Evolutionary conservation across 1,284 basidiomycete genomes (phyloP).

Genomic region (Moesziomyces globuligerus): DNA sequence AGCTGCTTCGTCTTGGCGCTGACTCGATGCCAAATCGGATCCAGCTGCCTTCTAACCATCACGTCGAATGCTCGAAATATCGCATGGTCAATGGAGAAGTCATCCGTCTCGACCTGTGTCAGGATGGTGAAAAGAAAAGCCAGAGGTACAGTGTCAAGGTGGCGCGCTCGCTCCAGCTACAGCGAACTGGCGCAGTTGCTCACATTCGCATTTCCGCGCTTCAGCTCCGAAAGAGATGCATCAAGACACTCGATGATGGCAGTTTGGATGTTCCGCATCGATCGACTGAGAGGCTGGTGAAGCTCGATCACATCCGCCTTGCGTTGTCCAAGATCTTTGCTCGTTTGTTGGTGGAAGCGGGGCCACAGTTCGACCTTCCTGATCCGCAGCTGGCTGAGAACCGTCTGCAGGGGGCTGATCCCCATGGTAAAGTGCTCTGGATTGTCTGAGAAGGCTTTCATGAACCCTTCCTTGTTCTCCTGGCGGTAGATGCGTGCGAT

Average conservation of each 20-base stretch:
- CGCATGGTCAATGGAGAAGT: conserved; percentile 89
- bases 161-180: too few species aligned
- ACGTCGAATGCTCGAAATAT: conserved; percentile 94
- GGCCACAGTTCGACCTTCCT: conserved; percentile 91
- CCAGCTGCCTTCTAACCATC: conserved; percentile 86
- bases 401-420: conserved; percentile 86
- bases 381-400: conserved; percentile 90
- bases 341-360: conserved; percentile 74
- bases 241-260: conserved; percentile 96
- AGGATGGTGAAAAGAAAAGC: not conserved
- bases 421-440: conserved; percentile 93
- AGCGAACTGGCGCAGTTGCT: conserved; percentile 44
- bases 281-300: conserved; percentile 83
- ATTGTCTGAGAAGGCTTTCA: conserved; percentile 96
- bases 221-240: conserved; percentile 87
- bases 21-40: conserved; percentile 96
- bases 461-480: conserved; percentile 75
- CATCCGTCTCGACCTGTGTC: conserved; percentile 88
- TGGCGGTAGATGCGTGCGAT: conserved; percentile 62
- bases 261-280: conserved; percentile 90
- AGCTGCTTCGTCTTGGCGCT: conserved; percentile 90
- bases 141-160: not conserved
- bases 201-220: conserved; percentile 84
- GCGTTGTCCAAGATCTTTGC: conserved; percentile 56
- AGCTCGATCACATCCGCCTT: conserved; percentile 92